Evolutionary conservation across 2,329 filamentous ascomycete genomes (phyloP).

Genomic region (Penicillium occitanis): DNA sequence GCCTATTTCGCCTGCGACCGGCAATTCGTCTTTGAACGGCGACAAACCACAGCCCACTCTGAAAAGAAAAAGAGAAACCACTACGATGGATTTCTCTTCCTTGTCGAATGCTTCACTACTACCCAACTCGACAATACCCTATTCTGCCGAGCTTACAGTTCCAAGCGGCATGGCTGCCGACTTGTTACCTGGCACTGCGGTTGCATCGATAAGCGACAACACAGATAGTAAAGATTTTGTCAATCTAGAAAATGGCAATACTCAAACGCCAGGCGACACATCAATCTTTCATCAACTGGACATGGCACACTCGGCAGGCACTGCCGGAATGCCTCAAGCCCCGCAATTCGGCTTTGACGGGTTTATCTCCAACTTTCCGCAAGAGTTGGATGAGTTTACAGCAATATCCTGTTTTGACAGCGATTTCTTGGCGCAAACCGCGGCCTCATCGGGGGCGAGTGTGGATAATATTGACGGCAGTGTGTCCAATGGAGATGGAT

Average conservation of each 20-base stretch:
- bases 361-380: constrained; percentile 43
- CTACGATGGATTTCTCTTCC: background rate
- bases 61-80: background rate
- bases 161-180: constrained; percentile 21
- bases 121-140: background rate
- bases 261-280: background rate
- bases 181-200: background rate
- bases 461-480: constrained; percentile 1
- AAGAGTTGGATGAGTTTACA: constrained; percentile 42
- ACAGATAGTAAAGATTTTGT: constrained; percentile 22
- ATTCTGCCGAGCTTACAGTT: background rate
- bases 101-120: background rate
- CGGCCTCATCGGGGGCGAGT: background rate
- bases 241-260: constrained; percentile 18
- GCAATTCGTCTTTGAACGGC: constrained; percentile 22
- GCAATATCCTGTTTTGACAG: constrained; percentile 43
- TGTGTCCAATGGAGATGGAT: background rate
- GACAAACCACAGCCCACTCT: background rate
- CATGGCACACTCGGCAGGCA: constrained; percentile 30
- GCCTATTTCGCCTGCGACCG: constrained; percentile 35
- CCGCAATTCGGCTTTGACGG: constrained; percentile 41
- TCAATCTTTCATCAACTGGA: constrained; percentile 20
- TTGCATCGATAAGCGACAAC: background rate
- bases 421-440: constrained; percentile 24
- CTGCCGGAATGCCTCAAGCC: constrained; percentile 23